phyloP scores from a whole-genome alignment of 345 rosid genomes.

The Geranium rotundifolium region DNA sequence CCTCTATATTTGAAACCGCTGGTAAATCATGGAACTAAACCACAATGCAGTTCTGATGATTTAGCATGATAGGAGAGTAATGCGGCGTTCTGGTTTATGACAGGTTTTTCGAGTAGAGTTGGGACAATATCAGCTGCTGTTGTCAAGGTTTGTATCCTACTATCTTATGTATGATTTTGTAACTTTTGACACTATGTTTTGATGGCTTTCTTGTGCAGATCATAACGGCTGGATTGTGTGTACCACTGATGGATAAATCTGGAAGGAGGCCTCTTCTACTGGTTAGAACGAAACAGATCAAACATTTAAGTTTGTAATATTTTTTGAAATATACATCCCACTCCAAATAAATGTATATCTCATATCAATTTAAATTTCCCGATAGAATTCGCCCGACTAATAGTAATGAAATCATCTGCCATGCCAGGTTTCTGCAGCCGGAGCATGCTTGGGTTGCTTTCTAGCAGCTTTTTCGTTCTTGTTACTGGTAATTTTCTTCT shows the following conservation, averaged over 20 bases:
- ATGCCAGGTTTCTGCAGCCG: conserved; percentile 2
- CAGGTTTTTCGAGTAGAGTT: conserved; percentile 25
- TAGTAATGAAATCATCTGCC: too few species aligned
- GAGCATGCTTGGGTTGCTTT: conserved; percentile 2
- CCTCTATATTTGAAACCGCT: conserved; percentile 20
- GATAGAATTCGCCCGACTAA: too few species aligned
- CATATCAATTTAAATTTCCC: too few species aligned
- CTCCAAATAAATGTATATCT: too few species aligned
- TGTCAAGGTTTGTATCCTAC: conserved; percentile 23
- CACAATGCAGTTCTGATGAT: not conserved
- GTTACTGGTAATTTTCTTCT: not conserved
- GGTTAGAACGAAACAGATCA: not conserved
- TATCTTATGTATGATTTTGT: not conserved
- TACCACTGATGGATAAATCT: conserved; percentile 1
- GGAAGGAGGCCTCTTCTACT: conserved; percentile 1
- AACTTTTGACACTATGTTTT: not conserved
- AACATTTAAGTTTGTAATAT: too few species aligned
- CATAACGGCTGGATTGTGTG: not conserved
- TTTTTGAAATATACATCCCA: too few species aligned
- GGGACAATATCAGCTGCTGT: conserved; percentile 21
- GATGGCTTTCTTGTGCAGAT: not conserved
- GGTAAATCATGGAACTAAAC: conserved; percentile 9
- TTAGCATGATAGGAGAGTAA: not conserved
- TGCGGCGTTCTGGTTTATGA: not conserved
- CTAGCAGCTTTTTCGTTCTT: not conserved